Base-by-base conservation (phyloP, 768 basidiomycete genomes). In the Boletus insuetus region DNA sequence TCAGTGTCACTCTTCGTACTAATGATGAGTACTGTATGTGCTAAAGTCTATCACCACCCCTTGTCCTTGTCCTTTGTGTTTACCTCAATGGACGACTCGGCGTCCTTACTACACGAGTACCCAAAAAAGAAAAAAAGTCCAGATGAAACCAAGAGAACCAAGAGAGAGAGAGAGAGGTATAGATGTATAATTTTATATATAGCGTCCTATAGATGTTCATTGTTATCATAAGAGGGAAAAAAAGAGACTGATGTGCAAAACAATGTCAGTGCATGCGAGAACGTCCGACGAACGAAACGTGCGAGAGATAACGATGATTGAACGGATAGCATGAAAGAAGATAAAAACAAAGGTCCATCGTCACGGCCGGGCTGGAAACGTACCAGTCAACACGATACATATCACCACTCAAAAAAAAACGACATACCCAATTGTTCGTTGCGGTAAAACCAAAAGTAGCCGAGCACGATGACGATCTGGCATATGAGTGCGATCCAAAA, bases 381-480 rank as follows among this genome's bases (percentile, higher is more conserved):
- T 2, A n/a, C 7, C 24, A 11, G 44, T 55, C 55, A 55, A n/a
- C 34, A 31, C 34, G 22, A 6, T 26, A n/a, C 31, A n/a, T 2
- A n/a, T 31, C 31, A 9, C 20, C 24, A n/a, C 7, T 3, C 5
- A 2, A 22, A 2, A 3, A 19, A 7, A 22, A 3, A 20, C 2
- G 14, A 54, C 88, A 49, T 68, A 89, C 89, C 73, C 56, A 96
- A 82, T 70, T 96, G 94, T 73, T 96, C 94, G 75, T 92, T 94
- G 71, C 94, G 85, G 74, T 95, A 96, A 83, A 96, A 95, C 91
- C 91, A 91, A 78, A 94, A 94, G 76, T 96, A 96, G 20, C 94
- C 94, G 56, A 86, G 72, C 54, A 95, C 91, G 66, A 96, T 93
- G 61, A 94, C 71, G 51, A 96, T 66, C 68, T 93, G 91, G 68